A percentile compares a stretch with the other conserved stretches of the same genome.
Evolutionary conservation across 441 rosid species (phyloP).

Genomic region (Francoa sonchifolia): DNA sequence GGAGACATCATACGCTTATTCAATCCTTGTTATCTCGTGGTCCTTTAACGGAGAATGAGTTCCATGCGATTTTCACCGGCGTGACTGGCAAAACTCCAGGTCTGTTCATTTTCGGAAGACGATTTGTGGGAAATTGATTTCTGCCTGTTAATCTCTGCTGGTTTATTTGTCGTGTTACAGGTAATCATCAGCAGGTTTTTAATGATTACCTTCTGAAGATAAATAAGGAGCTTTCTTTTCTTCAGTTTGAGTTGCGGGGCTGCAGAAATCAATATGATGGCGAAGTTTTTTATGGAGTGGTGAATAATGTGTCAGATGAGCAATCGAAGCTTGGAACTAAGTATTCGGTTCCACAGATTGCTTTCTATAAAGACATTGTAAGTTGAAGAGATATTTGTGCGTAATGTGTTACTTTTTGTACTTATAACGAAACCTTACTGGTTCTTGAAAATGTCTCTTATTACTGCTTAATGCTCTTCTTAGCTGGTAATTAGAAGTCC

Average conservation of each 20-base stretch:
- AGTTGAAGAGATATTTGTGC: constrained; percentile 16
- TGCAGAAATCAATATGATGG: constrained; percentile 75
- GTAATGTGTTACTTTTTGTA: too few relatives aligned
- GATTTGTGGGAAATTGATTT: background rate
- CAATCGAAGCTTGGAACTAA: constrained; percentile 84
- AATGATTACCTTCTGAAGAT: constrained; percentile 64
- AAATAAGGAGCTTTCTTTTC: constrained; percentile 68
- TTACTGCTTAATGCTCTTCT: too few relatives aligned
- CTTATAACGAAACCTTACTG: too few relatives aligned
- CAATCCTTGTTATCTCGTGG: constrained; percentile 76
- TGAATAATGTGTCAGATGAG: constrained; percentile 71
- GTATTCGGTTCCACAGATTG: constrained; percentile 75
- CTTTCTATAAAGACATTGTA: constrained; percentile 71
- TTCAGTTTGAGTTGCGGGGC: constrained; percentile 66
- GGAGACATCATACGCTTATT: constrained; percentile 70
- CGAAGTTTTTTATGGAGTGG: constrained; percentile 59
- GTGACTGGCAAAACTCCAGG: constrained; percentile 51
- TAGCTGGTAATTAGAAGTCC: too few relatives aligned
- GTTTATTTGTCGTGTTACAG: constrained; percentile 18
- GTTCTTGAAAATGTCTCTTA: too few relatives aligned
- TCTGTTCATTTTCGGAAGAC: background rate
- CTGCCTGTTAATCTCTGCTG: background rate
- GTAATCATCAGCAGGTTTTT: constrained; percentile 28
- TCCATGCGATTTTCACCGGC: constrained; percentile 46
- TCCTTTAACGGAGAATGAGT: constrained; percentile 57